Percentiles rank a stretch among this genome's conserved stretches.
phyloP scores from a whole-genome alignment of 1,284 basidiomycete genomes.

The Blastosporella zonata region DNA sequence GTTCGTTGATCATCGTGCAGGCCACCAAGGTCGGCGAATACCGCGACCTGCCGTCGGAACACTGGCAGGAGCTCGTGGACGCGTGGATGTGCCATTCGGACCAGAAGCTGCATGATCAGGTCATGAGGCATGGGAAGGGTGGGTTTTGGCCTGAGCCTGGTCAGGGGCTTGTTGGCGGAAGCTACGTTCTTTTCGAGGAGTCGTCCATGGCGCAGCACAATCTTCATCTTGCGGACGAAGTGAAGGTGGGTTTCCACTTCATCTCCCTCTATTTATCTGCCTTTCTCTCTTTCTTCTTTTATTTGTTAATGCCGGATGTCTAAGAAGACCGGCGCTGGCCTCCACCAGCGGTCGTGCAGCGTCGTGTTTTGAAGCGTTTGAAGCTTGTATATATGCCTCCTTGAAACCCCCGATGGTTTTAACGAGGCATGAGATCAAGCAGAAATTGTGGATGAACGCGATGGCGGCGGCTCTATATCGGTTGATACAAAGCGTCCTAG shows the following conservation, averaged over 20 bases:
- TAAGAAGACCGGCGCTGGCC: conserved; percentile 88
- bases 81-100: conserved; percentile 98
- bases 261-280: background rate
- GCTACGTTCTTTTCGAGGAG: conserved; percentile 77
- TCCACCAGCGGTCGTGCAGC: conserved; percentile 60
- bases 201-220: conserved; percentile 54
- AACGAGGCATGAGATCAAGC: conserved; percentile 21
- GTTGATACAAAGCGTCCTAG: conserved; percentile 91
- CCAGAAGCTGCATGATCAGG: conserved; percentile 73
- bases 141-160: conserved; percentile 78
- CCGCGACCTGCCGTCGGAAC: conserved; percentile 87
- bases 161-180: conserved; percentile 80
- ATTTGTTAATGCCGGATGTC: conserved; percentile 48
- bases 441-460: conserved; percentile 30
- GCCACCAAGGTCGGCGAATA: conserved; percentile 50
- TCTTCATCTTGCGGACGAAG: conserved; percentile 42
- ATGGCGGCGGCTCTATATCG: conserved; percentile 45
- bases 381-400: conserved; percentile 13
- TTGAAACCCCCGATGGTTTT: conserved; percentile 59
- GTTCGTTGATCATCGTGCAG: conserved; percentile 71
- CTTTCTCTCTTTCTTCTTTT: conserved; percentile 10
- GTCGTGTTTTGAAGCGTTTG: conserved; percentile 17
- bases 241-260: conserved; percentile 51
- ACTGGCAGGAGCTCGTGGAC: conserved; percentile 96
- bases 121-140: conserved; percentile 58